Conservation (phyloP, 176 grass and related monocot species). For the Musa beccarii region DNA sequence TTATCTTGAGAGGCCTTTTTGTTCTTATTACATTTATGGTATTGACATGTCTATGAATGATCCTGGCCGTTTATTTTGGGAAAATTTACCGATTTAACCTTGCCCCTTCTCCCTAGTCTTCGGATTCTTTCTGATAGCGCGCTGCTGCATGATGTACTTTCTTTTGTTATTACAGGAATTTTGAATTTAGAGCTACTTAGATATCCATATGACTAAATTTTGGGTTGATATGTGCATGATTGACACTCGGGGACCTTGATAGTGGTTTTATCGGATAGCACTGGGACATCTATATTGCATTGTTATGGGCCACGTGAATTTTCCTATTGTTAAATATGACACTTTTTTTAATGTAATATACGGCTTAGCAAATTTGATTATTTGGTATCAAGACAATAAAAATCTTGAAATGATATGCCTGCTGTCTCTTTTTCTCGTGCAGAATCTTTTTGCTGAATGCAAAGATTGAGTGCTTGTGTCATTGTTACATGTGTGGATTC, state of each 20-base stretch:
- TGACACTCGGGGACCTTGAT: no score
- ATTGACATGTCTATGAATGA: background rate
- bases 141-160: background rate
- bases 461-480: background rate
- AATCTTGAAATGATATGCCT: background rate
- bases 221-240: no score
- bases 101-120: background rate
- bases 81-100: background rate
- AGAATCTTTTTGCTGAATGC: no score
- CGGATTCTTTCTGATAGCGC: background rate
- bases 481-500: background rate
- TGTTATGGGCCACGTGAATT: background rate
- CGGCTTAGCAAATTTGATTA: background rate
- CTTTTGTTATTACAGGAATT: no score
- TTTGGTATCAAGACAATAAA: background rate
- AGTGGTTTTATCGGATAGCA: no score
- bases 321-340: background rate
- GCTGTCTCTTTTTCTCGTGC: background rate
- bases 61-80: background rate
- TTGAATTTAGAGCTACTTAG: no score
- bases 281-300: background rate
- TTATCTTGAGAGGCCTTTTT: no score
- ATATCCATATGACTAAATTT: no score
- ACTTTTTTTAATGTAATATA: background rate
- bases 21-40: background rate